Evolutionary conservation across 352 stramenopile species (phyloP), one percentile per base, ranked within the genome.

Genomic region (Phytophthora parvispora): DNA sequence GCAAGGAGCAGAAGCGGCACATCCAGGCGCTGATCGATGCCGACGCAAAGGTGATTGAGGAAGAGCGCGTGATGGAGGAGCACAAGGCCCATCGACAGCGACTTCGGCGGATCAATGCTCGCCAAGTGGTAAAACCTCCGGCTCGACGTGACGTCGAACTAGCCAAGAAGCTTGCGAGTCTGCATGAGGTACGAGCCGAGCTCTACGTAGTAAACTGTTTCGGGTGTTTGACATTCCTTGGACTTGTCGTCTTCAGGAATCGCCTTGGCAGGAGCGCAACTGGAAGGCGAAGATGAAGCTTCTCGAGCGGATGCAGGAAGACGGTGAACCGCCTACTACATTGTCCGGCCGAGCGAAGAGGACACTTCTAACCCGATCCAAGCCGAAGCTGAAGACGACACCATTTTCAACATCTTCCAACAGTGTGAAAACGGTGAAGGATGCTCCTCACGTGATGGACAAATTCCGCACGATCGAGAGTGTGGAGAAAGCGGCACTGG

Each of bases 191-290:
- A 65, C 43, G 51, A 40, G 38, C 6, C 5, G 54, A 22, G 55
- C 10, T 18, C 38, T 32, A 28, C 6, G 8, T 22, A 16, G 20
- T 50, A 24, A 16, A 7, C 40, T 48, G 40, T 48, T 3, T 10
- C 5, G 8, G 0, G 9, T 48, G 18, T 31, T 24, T 51, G 12
- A 51, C 20, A 10, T 51, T n/a, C 8, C 4, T 51, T 31, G 20
- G 12, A 51, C 13, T 61, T n/a, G 10, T 58, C 31, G n/a, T 42
- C 7, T 52, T 43, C 32, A 84, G 78, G 71, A 81, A 34, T 95
- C 85, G 1, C 84, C 85, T 12, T 95, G 87, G 87, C 87, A 95
- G 64, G 70, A 76, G n/a, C 84, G 87, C 50, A 93, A 93, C 51
- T 90, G 80, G 79, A 77, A 67, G 40, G 60, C 72, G 24, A 80